A percentile compares a stretch with the other conserved stretches of the same genome.
These are phyloP conservation scores for Proliferodiscus dingleyae DNA, from an alignment of 2,329 filamentous ascomycete genomes.

Conservation along the genomic window DNA sequence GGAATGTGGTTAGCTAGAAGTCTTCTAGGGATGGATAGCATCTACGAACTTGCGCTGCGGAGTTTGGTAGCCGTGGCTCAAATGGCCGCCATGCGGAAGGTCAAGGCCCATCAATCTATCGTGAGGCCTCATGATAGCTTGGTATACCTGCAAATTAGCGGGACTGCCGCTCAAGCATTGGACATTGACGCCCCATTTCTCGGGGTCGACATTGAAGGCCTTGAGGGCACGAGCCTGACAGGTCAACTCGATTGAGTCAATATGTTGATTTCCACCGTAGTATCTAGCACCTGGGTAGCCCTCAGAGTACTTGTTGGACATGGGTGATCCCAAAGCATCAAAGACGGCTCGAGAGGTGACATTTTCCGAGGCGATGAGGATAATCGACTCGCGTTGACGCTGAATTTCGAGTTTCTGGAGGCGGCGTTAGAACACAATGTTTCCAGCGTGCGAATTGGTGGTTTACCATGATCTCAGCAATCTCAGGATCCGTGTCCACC, in stretches of 20 bases:
- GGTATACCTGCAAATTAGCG: conserved; percentile 97
- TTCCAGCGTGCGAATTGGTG: not conserved
- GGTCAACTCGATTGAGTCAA: conserved; percentile 90
- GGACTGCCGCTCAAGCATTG: conserved; percentile 90
- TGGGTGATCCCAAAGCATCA: conserved; percentile 89
- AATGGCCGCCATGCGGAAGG: conserved; percentile 89
- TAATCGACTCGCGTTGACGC: conserved; percentile 96
- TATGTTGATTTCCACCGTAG: conserved; percentile 99
- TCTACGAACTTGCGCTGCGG: conserved; percentile 74
- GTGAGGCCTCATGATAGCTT: conserved; percentile 92
- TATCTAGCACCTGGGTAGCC: conserved; percentile 97
- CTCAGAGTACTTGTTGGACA: conserved; percentile 99
- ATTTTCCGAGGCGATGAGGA: conserved; percentile 98
- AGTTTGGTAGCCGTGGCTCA: conserved; percentile 97
- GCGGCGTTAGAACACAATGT: conserved; percentile 10
- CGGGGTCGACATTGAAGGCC: conserved; percentile 79
- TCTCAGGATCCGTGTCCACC: conserved; percentile 85
- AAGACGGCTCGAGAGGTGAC: conserved; percentile 98
- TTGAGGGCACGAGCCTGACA: conserved; percentile 92
- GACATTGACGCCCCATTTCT: conserved; percentile 98
- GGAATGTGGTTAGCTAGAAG: conserved; percentile 13
- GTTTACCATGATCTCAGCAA: conserved; percentile 91
- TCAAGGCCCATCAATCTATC: conserved; percentile 97
- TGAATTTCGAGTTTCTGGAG: conserved; percentile 81
- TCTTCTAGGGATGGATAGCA: not conserved